A percentile compares a stretch with the other conserved stretches of the same genome.
These are phyloP conservation scores for Eimeria maxima DNA, from an alignment of 169 alveolate species.

Conservation along the genomic window DNA sequence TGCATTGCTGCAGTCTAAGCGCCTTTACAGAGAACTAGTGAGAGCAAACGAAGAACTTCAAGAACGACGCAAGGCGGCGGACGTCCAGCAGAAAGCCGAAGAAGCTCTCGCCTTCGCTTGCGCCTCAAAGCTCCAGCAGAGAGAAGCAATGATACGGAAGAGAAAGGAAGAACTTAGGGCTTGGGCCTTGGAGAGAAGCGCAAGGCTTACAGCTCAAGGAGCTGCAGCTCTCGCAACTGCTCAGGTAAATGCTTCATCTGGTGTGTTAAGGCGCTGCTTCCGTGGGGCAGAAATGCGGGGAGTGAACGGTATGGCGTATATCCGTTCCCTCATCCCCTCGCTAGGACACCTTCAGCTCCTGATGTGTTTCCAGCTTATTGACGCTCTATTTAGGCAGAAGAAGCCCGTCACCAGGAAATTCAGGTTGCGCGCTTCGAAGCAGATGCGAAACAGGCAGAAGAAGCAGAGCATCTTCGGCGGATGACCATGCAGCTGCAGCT, in stretches of 20 bases:
- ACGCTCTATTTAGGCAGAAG: conserved; percentile 22
- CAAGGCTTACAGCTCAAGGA: conserved; percentile 63
- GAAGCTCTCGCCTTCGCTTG: conserved; percentile 53
- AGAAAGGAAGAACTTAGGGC: conserved; percentile 58
- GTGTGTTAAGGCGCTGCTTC: not conserved
- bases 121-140: conserved; percentile 40
- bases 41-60: conserved; percentile 44
- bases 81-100: conserved; percentile 46
- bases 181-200: conserved; percentile 52
- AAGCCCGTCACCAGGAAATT: conserved; percentile 11
- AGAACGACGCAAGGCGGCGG: conserved; percentile 27
- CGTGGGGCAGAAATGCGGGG: not conserved
- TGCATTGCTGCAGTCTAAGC: conserved; percentile 30
- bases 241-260: conserved; percentile 22
- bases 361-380: not conserved
- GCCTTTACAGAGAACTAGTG: conserved; percentile 42
- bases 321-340: not conserved
- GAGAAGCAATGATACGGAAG: conserved; percentile 47
- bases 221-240: conserved; percentile 57
- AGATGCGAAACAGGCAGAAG: conserved; percentile 62
- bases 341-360: not conserved
- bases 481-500: conserved; percentile 27
- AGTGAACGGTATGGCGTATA: not conserved
- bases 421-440: conserved; percentile 39
- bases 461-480: conserved; percentile 15